These are phyloP conservation scores for Crithidia brevicula DNA, from an alignment of 208 protist species.

Conservation along the genomic window DNA sequence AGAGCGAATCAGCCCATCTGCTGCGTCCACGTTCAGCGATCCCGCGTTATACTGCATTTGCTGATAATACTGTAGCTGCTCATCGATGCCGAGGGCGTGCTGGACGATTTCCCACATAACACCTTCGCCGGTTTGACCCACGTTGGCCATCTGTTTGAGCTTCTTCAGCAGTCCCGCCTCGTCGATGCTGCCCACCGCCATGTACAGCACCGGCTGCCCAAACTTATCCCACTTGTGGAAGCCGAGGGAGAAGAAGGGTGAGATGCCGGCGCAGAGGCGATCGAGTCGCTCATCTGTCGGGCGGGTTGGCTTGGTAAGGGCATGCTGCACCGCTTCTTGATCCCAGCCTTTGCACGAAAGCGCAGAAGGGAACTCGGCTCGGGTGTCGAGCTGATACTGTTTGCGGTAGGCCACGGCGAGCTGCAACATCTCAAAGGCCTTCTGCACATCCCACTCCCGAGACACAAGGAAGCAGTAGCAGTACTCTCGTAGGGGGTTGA, in stretches of 20 bases:
- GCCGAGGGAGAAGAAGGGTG: conserved; percentile 18
- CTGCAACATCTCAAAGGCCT: conserved; percentile 52
- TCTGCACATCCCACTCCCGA: conserved; percentile 50
- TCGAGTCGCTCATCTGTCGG: conserved; percentile 21
- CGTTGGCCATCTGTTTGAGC: conserved; percentile 16
- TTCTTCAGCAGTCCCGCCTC: conserved; percentile 20
- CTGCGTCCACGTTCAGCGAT: conserved; percentile 10
- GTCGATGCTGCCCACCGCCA: conserved; percentile 31
- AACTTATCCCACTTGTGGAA: conserved; percentile 49
- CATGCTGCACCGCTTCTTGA: conserved; percentile 19
- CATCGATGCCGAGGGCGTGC: conserved; percentile 46
- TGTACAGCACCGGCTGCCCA: conserved; percentile 44
- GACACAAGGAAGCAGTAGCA: conserved; percentile 50
- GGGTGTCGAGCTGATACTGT: conserved; percentile 35
- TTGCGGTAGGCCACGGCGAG: conserved; percentile 32
- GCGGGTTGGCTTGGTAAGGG: conserved; percentile 2
- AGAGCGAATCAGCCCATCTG: conserved; percentile 34
- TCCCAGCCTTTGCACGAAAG: conserved; percentile 51
- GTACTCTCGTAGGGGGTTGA: conserved; percentile 37
- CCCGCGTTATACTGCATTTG: conserved; percentile 16
- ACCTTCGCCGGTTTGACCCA: conserved; percentile 29
- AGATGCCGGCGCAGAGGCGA: conserved; percentile 27
- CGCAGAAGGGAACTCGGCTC: conserved; percentile 38
- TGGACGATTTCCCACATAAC: conserved; percentile 40
- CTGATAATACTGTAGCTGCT: conserved; percentile 26